Evolutionary conservation across 2,329 filamentous ascomycete genomes (phyloP).

Genomic region (Albophoma yamanashiensis): DNA sequence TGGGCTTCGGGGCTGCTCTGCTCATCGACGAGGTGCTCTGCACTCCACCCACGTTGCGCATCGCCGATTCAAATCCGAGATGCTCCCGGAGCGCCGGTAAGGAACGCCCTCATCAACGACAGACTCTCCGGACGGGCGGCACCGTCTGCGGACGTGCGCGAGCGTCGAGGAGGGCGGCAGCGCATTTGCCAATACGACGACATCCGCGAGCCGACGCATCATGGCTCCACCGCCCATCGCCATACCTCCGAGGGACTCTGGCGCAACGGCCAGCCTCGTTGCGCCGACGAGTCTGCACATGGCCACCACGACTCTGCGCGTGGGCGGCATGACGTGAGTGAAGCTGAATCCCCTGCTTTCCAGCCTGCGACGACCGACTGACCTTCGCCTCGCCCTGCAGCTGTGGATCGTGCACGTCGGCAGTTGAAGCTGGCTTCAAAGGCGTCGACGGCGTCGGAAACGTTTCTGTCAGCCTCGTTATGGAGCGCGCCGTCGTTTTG

Average conservation of each 20-base stretch:
- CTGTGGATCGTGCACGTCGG: conserved; percentile 89
- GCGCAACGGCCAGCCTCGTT: conserved; percentile 9
- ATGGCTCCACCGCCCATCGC: conserved; percentile 43
- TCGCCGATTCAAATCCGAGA: background rate
- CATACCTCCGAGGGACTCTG: conserved; percentile 30
- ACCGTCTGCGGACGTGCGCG: background rate
- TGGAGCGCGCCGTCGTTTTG: conserved; percentile 90
- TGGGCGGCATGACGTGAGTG: conserved; percentile 75
- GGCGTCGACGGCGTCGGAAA: conserved; percentile 69
- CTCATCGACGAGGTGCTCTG: background rate
- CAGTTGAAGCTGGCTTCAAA: conserved; percentile 88
- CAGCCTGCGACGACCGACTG: conserved; percentile 9
- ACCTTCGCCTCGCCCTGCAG: conserved; percentile 33
- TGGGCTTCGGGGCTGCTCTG: conserved; percentile 1
- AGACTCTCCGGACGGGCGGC: background rate
- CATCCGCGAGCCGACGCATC: background rate
- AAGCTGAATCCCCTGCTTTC: background rate
- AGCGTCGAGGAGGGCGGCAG: background rate
- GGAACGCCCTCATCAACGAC: background rate
- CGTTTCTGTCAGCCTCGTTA: conserved; percentile 86
- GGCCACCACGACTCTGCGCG: conserved; percentile 82
- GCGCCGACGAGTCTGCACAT: conserved; percentile 45
- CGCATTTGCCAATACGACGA: background rate
- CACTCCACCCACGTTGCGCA: background rate
- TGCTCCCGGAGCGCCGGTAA: background rate